Evolutionary conservation across 148 eudicot species (phyloP).

Genomic region (Chenopodium formosanum): DNA sequence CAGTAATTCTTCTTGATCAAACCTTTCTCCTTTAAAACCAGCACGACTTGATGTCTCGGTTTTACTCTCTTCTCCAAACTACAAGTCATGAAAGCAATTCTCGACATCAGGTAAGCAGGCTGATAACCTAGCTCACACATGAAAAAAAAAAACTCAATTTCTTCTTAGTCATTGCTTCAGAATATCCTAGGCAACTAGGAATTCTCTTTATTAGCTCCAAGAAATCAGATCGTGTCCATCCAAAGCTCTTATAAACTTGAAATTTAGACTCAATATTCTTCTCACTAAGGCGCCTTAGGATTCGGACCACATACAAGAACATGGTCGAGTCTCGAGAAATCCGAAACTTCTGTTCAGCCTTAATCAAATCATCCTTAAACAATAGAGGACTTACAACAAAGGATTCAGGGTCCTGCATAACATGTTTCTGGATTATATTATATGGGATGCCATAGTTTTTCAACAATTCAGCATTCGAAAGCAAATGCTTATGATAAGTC

Average conservation of each 20-base stretch:
- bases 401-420: background rate
- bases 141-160: slow-evolving; percentile 31
- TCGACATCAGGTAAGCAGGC: slow-evolving; percentile 16
- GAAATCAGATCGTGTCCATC: slow-evolving; percentile 27
- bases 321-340: slow-evolving; percentile 20
- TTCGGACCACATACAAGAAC: slow-evolving; percentile 19
- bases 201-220: background rate
- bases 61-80: slow-evolving; percentile 35
- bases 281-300: background rate
- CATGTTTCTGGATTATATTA: slow-evolving; percentile 10
- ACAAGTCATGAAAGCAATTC: background rate
- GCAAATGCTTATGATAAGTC: background rate
- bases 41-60: slow-evolving; percentile 28
- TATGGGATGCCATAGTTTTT: slow-evolving; percentile 20
- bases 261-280: slow-evolving; percentile 22
- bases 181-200: slow-evolving; percentile 15
- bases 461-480: slow-evolving; percentile 23
- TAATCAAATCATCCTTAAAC: background rate
- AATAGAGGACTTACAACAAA: background rate
- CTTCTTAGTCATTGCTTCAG: slow-evolving; percentile 24
- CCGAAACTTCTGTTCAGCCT: slow-evolving; percentile 27
- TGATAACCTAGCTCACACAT: slow-evolving; percentile 31
- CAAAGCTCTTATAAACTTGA: slow-evolving; percentile 29
- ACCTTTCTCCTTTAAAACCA: slow-evolving; percentile 27
- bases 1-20: slow-evolving; percentile 7